These are phyloP conservation scores for Xylaria sp. DNA, from an alignment of 2,329 filamentous ascomycete species.

Conservation along the genomic window DNA sequence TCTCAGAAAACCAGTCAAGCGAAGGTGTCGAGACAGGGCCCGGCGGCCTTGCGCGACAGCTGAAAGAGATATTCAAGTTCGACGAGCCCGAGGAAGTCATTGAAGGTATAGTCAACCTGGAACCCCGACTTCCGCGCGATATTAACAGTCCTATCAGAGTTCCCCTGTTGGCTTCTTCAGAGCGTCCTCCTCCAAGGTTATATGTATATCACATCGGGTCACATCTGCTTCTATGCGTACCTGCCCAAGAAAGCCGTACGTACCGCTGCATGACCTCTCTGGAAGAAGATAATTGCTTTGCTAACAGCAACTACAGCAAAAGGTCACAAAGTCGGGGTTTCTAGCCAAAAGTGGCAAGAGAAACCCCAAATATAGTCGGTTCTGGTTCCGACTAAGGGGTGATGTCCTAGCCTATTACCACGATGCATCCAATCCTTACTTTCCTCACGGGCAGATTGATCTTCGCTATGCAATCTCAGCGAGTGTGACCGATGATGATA, in stretches of 20 bases:
- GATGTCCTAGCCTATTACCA: conserved; percentile 88
- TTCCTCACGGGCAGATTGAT: conserved; percentile 86
- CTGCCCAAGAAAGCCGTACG: conserved; percentile 84
- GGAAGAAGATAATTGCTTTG: conserved; percentile 4
- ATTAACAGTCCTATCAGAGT: conserved; percentile 51
- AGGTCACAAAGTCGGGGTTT: conserved; percentile 79
- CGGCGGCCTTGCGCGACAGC: conserved; percentile 59
- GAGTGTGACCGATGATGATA: conserved; percentile 69
- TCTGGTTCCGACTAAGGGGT: conserved; percentile 90
- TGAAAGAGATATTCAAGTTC: conserved; percentile 84
- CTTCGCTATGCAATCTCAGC: conserved; percentile 87
- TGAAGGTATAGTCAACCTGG: conserved; percentile 47
- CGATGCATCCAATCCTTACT: conserved; percentile 80
- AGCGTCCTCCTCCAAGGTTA: conserved; percentile 90
- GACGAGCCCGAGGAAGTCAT: conserved; percentile 78
- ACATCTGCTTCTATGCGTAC: conserved; percentile 96
- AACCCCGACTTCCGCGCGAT: neutral
- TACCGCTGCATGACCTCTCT: neutral
- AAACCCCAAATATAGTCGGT: conserved; percentile 81
- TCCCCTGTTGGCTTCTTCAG: conserved; percentile 88
- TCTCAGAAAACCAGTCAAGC: conserved; percentile 37
- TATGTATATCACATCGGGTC: conserved; percentile 88
- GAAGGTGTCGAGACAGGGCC: conserved; percentile 37
- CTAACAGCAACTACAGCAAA: conserved; percentile 46
- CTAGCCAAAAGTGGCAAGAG: conserved; percentile 82